Conservation (phyloP, 148 eudicot species). For the Camellia lanceoleosa region DNA sequence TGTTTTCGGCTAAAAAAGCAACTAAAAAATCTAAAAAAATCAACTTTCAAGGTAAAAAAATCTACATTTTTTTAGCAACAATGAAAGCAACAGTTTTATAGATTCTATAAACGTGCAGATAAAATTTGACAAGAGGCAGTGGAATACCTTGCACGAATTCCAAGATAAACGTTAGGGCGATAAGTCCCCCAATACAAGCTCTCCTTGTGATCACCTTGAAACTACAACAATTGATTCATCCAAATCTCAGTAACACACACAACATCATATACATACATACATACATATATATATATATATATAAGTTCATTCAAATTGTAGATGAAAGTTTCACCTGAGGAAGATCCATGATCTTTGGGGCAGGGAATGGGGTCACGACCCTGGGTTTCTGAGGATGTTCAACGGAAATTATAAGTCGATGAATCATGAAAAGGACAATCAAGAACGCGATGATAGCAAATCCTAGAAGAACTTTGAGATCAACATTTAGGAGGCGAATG, state of each 20-base stretch:
- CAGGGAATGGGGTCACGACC: constrained; percentile 88
- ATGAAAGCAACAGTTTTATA: too few species aligned
- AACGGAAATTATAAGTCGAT: constrained; percentile 25
- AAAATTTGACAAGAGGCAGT: background rate
- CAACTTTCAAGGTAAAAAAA: too few species aligned
- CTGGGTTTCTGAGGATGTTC: constrained; percentile 40
- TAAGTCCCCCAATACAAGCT: constrained; percentile 98
- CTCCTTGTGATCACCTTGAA: constrained; percentile 98
- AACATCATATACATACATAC: background rate
- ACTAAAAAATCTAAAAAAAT: too few species aligned
- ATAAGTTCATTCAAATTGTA: background rate
- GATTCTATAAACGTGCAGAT: background rate
- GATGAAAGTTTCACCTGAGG: constrained; percentile 53
- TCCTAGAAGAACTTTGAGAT: constrained; percentile 29
- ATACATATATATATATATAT: background rate
- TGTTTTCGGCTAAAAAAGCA: too few species aligned
- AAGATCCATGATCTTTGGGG: constrained; percentile 90
- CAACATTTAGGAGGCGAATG: constrained; percentile 18
- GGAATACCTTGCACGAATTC: constrained; percentile 80
- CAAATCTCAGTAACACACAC: background rate
- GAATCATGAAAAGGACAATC: constrained; percentile 33
- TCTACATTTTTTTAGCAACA: too few species aligned
- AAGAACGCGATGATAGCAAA: constrained; percentile 32
- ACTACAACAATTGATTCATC: constrained; percentile 41
- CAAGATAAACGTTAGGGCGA: constrained; percentile 87